Evolutionary conservation across 768 basidiomycete species (phyloP), one percentile per base, ranked within the genome.

Genomic region (Pholiota molesta): DNA sequence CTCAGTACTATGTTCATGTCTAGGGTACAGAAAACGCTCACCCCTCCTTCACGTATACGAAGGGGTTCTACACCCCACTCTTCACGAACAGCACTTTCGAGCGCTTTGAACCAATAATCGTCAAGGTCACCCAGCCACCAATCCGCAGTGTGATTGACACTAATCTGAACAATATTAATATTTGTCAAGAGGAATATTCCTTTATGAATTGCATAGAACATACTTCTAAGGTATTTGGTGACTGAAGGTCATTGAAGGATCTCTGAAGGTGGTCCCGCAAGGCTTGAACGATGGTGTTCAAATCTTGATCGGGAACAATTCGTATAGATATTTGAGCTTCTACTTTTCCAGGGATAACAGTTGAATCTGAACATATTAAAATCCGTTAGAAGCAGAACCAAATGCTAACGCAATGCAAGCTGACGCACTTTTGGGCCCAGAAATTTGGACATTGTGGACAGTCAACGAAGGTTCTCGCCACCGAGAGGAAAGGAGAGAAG

Each of bases 41-140:
- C 93, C 39, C 96, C 96, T 72, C 96, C 96, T 79, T 97, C 96
- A 44, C 96, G 84, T 54, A 97, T 96, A 26, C 92, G 86, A 63
- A 97, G 74, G 4, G 97, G 97, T 62, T 88, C 83, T 45, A 88
- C 78, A 5, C 88, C 88, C 97, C 97, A 99, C 68, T 96, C 94
- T 49, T 92, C 88, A 53, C 82, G 79, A 0, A 99, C 87, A 21
- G 94, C 91, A 40, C 80, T 77, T 71, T 97, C 94, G 55, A 99
- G 81, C 0, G 92, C 88, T 65, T 87, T 84, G 79, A 96, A 97
- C 87, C 92, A 97, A 3, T 83, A 83, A 61, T 90, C 89, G 57
- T 93, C 86, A 42, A 97, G 82, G 58, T 91, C 87, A 0, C 96
- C 95, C 2, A 99, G 81, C 97, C 97, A 99, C 96, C 96, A 99